Percentiles rank a stretch among this genome's conserved stretches.
phyloP scores from a whole-genome alignment of 495 filamentous ascomycete species.

The Sabuloglossum arenarium region DNA sequence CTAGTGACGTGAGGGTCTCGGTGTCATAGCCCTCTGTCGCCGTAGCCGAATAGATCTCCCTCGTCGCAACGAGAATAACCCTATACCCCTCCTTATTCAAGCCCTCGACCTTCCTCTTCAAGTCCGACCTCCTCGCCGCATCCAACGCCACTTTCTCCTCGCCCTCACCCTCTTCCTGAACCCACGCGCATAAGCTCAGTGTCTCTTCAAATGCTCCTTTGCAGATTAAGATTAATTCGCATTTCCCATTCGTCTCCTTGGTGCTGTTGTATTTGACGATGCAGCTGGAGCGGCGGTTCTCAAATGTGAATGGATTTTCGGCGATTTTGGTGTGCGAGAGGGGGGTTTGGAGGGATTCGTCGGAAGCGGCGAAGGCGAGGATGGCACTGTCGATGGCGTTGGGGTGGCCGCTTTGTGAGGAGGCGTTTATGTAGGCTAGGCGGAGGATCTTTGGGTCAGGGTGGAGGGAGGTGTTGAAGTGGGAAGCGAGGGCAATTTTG shows the following conservation, averaged over 20 bases:
- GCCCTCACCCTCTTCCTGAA: background rate
- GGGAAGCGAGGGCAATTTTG: background rate
- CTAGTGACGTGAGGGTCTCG: background rate
- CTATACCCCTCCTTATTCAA: background rate
- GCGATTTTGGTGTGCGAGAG: background rate
- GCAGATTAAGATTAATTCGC: background rate
- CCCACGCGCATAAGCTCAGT: background rate
- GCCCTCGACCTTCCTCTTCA: background rate
- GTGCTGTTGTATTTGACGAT: background rate
- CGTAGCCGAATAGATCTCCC: background rate
- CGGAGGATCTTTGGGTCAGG: background rate
- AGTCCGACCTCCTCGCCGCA: too few relatives aligned
- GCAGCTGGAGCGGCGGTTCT: background rate
- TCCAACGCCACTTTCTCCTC: background rate
- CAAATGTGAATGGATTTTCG: conserved; percentile 2
- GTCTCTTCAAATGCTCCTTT: background rate
- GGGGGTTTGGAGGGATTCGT: background rate
- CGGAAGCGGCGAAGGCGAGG: background rate
- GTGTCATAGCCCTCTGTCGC: background rate
- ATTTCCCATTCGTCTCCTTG: too few relatives aligned
- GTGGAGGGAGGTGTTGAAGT: background rate
- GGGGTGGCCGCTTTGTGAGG: background rate
- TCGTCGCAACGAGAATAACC: background rate
- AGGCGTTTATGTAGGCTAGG: background rate
- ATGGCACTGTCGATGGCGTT: background rate